These are phyloP conservation scores for Pseudogymnoascus sp. DNA, from an alignment of 2,329 filamentous ascomycete genomes.

Conservation along the genomic window DNA sequence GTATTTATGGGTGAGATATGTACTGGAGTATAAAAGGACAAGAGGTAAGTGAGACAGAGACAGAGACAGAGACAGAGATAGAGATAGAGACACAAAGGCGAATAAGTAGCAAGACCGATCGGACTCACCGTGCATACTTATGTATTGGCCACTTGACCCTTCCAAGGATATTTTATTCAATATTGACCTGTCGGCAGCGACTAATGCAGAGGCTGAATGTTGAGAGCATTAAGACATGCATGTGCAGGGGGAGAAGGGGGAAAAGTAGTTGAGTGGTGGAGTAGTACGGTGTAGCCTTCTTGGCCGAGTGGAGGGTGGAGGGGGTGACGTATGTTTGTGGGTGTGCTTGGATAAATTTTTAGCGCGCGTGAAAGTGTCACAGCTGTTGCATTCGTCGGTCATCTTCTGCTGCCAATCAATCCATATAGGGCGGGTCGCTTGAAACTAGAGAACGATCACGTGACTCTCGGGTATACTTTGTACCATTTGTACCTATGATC, in stretches of 20 bases:
- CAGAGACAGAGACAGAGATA: background rate
- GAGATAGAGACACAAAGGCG: background rate
- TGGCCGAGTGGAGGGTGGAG: background rate
- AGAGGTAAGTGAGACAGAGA: background rate
- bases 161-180: background rate
- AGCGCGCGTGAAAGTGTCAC: background rate
- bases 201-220: background rate
- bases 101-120: background rate
- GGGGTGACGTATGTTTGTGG: background rate
- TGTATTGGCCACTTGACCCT: conserved; percentile 1
- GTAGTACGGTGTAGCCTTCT: background rate
- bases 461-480: background rate
- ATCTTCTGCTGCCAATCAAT: background rate
- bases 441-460: background rate
- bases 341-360: background rate
- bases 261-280: background rate
- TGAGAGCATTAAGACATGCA: background rate
- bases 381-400: background rate
- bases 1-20: background rate
- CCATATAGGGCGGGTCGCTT: background rate
- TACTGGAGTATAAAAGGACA: background rate
- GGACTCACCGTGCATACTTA: background rate
- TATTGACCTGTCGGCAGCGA: background rate
- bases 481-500: background rate
- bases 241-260: background rate